Evolutionary conservation across 345 rosid genomes (phyloP), one percentile per base, ranked within the genome.

Genomic region (Brassica cretica): DNA sequence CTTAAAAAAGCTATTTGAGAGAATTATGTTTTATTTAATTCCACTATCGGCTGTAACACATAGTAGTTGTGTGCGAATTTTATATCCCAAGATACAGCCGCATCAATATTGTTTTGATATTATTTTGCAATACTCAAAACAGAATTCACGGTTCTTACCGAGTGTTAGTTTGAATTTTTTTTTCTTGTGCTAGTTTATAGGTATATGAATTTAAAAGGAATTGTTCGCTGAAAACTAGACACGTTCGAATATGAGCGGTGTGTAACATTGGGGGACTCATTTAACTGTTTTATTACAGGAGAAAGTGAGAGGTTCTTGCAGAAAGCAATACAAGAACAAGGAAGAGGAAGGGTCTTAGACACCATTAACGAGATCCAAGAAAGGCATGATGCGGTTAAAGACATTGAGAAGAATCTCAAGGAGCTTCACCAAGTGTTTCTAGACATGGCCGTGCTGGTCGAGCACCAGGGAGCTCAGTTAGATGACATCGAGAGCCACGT

Each of bases 281-380:
- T 7, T 5, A 0, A 51, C 25, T 29, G 63, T 33, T 60, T 25
- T 62, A 64, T 35, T 82, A 70, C 88, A 92, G 97, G 98, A 9
- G 97, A 90, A 84, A 91, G 96, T 72, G 98, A 94, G 84, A 89
- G 86, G 5, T 90, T 94, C 79, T 82, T 91, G 64, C 95, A 92
- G 75, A 94, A 89, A 33, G 98, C 97, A 25, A 94, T 94, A 68
- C 95, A 90, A 79, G 94, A 94, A 49, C 97, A 94, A 64, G 98
- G 98, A 29, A 87, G 97, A 71, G 97, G 97, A 5, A 84, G 87
- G 21, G 80, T 92, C 10, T 65, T 90, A 82, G 94, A 90, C 77
- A 88, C 97, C 0, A 89, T 90, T 64, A 86, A 84, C 70, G 94
- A 90, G 86, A 90, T 94, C 27, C 96, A 91, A 71, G 97, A 93